These are phyloP conservation scores for Primulina huaijiensis DNA, from an alignment of 257 asterid genomes.

Conservation along the genomic window DNA sequence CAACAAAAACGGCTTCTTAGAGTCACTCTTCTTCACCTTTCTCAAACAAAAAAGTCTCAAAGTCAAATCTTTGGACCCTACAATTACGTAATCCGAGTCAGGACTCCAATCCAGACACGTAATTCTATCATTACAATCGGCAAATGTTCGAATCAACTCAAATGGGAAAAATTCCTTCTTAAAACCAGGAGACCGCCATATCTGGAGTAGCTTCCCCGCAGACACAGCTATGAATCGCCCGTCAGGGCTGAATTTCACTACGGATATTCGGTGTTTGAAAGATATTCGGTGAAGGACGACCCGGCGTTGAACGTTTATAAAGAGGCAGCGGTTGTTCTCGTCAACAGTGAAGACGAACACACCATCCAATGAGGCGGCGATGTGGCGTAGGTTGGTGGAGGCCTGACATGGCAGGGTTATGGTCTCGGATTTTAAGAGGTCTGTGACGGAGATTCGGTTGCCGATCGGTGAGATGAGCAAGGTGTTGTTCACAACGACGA, in stretches of 20 bases:
- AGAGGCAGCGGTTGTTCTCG: constrained; percentile 82
- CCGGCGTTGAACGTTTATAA: constrained; percentile 79
- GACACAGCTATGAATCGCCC: constrained; percentile 78
- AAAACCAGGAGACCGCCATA: constrained; percentile 94
- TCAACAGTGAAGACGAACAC: constrained; percentile 76
- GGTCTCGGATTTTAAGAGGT: constrained; percentile 80
- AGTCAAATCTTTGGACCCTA: constrained; percentile 80
- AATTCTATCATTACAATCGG: constrained; percentile 72
- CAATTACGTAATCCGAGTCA: constrained; percentile 59
- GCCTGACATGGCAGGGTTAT: constrained; percentile 76
- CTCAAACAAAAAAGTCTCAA: constrained; percentile 69
- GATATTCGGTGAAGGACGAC: constrained; percentile 75
- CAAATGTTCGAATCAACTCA: constrained; percentile 67
- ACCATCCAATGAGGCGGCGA: constrained; percentile 86
- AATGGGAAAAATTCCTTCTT: constrained; percentile 86
- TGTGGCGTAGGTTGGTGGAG: constrained; percentile 72
- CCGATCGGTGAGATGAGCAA: constrained; percentile 77
- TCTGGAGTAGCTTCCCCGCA: constrained; percentile 82
- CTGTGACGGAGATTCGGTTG: constrained; percentile 88
- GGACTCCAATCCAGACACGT: constrained; percentile 86
- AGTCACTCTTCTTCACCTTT: constrained; percentile 28
- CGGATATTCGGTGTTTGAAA: constrained; percentile 63
- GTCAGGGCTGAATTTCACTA: constrained; percentile 80
- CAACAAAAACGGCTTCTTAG: constrained; percentile 64
- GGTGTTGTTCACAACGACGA: constrained; percentile 48